Evolutionary conservation across 352 stramenopile genomes (phyloP).

Genomic region (Saprolegnia parasitica): DNA sequence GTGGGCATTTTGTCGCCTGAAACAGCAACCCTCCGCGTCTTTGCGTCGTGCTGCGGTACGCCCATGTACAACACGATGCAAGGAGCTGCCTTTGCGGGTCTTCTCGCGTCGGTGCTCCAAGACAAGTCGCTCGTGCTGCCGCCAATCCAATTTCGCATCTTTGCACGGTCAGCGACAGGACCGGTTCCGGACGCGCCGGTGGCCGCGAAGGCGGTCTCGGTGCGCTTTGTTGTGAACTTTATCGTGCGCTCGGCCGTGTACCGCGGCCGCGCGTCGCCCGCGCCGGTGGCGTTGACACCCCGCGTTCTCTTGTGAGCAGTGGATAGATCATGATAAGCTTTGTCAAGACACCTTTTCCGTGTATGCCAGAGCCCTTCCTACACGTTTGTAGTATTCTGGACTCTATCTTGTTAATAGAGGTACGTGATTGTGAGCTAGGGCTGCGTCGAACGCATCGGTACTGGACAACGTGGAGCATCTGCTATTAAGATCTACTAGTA

Average conservation of each 20-base stretch:
- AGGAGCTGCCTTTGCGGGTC: conserved; percentile 7
- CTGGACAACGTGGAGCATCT: no score
- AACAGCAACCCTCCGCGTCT: conserved; percentile 14
- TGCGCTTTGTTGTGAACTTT: background rate
- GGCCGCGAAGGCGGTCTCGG: background rate
- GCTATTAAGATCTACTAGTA: no score
- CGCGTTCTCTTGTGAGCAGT: no score
- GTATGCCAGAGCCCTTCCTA: no score
- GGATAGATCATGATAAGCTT: no score
- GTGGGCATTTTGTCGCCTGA: conserved; percentile 5
- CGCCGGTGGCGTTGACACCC: background rate
- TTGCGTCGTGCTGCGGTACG: conserved; percentile 24
- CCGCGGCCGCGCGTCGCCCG: background rate
- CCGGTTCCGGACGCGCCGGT: background rate
- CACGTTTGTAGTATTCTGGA: no score
- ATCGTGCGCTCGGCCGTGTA: background rate
- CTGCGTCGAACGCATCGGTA: no score
- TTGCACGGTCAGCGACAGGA: conserved; percentile 3
- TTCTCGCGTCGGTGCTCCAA: conserved; percentile 10
- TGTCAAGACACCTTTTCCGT: no score
- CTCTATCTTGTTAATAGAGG: no score
- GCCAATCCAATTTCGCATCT: conserved; percentile 16
- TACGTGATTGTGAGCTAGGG: no score
- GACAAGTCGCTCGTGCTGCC: background rate
- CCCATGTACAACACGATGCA: conserved; percentile 22